Evolutionary conservation across 2,329 filamentous ascomycete genomes (phyloP).

Genomic region (Verticillium albo-atrum): DNA sequence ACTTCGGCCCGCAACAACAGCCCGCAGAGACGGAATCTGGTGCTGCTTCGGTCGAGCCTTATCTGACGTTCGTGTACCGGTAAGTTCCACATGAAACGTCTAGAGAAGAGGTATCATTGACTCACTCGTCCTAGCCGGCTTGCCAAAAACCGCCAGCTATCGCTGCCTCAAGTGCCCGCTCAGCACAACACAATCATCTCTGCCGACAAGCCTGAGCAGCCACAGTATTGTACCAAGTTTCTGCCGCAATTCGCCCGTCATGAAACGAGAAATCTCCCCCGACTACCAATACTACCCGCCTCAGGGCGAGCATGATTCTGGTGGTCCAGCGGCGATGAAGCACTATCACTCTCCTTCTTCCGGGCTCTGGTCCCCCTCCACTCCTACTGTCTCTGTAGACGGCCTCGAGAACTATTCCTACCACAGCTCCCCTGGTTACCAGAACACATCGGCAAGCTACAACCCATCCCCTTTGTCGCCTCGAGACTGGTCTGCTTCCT

Average conservation of each 20-base stretch:
- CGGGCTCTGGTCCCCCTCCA: conserved; percentile 16
- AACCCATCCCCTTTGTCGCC: conserved; percentile 26
- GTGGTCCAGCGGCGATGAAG: not conserved
- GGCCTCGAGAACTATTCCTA: conserved; percentile 32
- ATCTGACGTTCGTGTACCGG: not conserved
- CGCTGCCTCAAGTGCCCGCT: not conserved
- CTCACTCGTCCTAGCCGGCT: conserved; percentile 1
- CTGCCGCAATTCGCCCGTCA: not conserved
- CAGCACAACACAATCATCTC: conserved; percentile 2
- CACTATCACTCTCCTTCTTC: not conserved
- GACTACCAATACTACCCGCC: not conserved
- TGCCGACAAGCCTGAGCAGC: not conserved
- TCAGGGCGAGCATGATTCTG: not conserved
- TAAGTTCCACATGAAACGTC: not conserved
- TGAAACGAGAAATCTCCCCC: not conserved
- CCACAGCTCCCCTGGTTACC: conserved; percentile 15
- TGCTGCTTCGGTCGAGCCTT: not conserved
- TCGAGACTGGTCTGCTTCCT: conserved; percentile 20
- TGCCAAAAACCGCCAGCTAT: not conserved
- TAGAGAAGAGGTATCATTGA: not conserved
- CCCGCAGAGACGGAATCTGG: not conserved
- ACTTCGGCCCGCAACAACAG: too few relatives aligned
- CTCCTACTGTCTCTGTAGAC: conserved; percentile 27
- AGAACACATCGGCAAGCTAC: conserved; percentile 22
- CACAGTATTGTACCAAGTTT: not conserved